phyloP scores from a whole-genome alignment of 805 yeast genomes.

The Candida taoyuanica region DNA sequence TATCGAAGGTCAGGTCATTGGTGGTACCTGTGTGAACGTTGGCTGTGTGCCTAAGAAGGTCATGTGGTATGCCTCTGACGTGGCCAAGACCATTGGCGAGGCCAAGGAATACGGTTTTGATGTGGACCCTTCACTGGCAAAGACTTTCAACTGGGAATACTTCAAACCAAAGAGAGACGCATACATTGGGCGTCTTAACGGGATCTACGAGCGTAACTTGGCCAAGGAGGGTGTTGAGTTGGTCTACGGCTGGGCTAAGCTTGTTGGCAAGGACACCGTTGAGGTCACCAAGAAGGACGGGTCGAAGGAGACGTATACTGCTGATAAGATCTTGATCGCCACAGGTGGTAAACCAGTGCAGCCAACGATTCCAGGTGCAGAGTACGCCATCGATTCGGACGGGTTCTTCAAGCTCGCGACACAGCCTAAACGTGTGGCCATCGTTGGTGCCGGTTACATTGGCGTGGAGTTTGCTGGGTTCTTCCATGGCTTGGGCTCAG shows the following conservation, averaged over 20 bases:
- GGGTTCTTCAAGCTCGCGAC: slow-evolving; percentile 77
- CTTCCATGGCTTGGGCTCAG: slow-evolving; percentile 81
- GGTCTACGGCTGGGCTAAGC: slow-evolving; percentile 81
- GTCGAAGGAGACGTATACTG: slow-evolving; percentile 53
- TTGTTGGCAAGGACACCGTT: slow-evolving; percentile 64
- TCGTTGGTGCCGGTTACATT: slow-evolving; percentile 98
- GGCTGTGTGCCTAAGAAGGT: slow-evolving; percentile 99
- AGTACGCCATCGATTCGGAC: slow-evolving; percentile 81
- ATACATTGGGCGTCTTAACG: slow-evolving; percentile 80
- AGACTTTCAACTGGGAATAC: slow-evolving; percentile 73
- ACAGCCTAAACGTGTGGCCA: slow-evolving; percentile 89
- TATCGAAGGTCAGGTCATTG: slow-evolving; percentile 77
- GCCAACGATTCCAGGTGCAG: slow-evolving; percentile 77
- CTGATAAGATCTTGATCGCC: slow-evolving; percentile 82
- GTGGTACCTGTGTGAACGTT: slow-evolving; percentile 98
- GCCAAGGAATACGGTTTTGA: slow-evolving; percentile 82
- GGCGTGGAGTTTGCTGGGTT: slow-evolving; percentile 96
- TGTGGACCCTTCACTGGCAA: slow-evolving; percentile 47
- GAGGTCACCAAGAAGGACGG: slow-evolving; percentile 72
- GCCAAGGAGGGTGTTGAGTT: slow-evolving; percentile 85
- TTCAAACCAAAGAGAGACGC: slow-evolving; percentile 91
- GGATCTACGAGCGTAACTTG: slow-evolving; percentile 86
- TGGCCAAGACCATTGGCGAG: slow-evolving; percentile 69
- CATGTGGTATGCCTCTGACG: slow-evolving; percentile 96
- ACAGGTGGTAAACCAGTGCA: slow-evolving; percentile 85